Evolutionary conservation across 129 eudicot species (phyloP), one percentile per base, ranked within the genome.

Genomic region (Artemisia tridentata): DNA sequence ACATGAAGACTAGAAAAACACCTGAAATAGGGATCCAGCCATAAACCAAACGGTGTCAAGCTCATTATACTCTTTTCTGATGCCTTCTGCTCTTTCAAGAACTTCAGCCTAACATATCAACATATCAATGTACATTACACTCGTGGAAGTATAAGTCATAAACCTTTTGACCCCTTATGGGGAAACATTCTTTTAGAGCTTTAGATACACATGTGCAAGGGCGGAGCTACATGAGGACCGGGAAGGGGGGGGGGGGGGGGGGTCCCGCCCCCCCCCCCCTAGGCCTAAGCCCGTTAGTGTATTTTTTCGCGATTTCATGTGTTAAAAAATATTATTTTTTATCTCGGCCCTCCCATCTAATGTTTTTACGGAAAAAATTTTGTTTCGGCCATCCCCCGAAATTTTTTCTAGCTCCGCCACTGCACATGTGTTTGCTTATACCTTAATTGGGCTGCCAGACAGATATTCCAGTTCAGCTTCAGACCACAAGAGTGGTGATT

Each of bases 21-120:
- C 99, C 99, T 90, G 97, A 80, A 93, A 93, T 63, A 93, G 78
- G 18, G 99, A 93, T 54, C 99, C 99, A 76, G 99, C 99, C 99
- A 93, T 90, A 71, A 93, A 93, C 99, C 99, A 93, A 65, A 93
- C 96, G 1, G 99, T 93, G 72, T 93, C 99, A 74, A 93, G 99
- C 87, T 93, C 99, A 64, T 85, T 82, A 75, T 93, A 93, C 83
- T 93, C 99, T 77, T 90, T 85, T 77, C 83, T 85, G 69, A 93
- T 93, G 81, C 97, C 99, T 75, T 93, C 97, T 65, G 97, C 92
- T 76, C 99, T 90, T 79, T 80, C 87, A 67, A 85, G 60, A 75
- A 92, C 84, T 78, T 92, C 96, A 79, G 83, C 95, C 98, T 92
- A 60, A 38, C 50, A 77, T 43, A 80, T 25, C 61, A 72, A 13